Conservation (phyloP, 257 asterid species). For the Solanum bulbocastanum region DNA sequence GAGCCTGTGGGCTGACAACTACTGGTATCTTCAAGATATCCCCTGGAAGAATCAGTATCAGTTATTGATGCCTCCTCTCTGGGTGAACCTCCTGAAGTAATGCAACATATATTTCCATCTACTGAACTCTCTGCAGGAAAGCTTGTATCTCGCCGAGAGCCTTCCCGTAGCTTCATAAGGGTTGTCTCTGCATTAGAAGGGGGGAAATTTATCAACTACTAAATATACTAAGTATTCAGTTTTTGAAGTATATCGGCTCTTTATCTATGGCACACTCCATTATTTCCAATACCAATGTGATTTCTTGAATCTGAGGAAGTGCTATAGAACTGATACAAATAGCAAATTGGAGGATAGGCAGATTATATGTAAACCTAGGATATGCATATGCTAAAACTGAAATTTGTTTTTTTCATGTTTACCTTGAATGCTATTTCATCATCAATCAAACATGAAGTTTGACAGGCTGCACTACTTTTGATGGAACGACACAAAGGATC, state of each 20-base stretch:
- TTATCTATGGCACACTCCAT: neutral
- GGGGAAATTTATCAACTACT: neutral
- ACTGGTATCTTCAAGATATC: constrained; percentile 14
- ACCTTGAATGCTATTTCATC: neutral
- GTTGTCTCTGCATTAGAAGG: constrained; percentile 46
- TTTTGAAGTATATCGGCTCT: neutral
- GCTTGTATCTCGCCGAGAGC: constrained; percentile 37
- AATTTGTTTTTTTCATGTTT: neutral
- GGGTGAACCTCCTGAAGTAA: constrained; percentile 12
- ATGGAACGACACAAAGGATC: neutral
- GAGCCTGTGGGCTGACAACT: constrained; percentile 14
- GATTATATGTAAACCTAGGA: neutral
- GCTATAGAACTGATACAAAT: neutral
- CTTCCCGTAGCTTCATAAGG: constrained; percentile 68
- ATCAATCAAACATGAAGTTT: neutral
- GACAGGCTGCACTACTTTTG: neutral
- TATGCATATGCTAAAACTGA: neutral
- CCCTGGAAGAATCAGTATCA: constrained; percentile 19
- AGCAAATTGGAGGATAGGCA: neutral
- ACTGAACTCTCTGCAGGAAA: constrained; percentile 11
- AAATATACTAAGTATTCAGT: neutral
- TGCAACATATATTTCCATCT: constrained; percentile 6
- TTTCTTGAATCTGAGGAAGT: neutral
- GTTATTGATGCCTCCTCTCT: constrained; percentile 12
- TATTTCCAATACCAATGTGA: neutral